Evolutionary conservation across 2,329 filamentous ascomycete genomes (phyloP).

Genomic region (Onygenales sp.): DNA sequence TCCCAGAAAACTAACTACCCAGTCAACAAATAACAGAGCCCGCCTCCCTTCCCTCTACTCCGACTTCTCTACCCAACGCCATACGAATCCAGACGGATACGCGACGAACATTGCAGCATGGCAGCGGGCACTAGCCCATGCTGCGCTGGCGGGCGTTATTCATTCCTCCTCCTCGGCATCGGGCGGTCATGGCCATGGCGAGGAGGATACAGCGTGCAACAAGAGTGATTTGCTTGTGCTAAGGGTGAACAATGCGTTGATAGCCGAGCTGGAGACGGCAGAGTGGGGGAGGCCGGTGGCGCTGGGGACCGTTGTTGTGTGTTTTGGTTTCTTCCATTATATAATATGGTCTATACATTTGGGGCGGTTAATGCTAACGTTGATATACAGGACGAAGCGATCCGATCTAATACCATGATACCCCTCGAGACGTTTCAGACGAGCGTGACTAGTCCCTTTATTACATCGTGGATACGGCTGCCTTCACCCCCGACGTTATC

Average conservation of each 20-base stretch:
- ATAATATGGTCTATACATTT: not conserved
- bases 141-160: slow-evolving; percentile 54
- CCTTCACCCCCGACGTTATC: slow-evolving; percentile 48
- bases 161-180: slow-evolving; percentile 25
- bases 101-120: slow-evolving; percentile 70
- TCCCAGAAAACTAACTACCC: not conserved
- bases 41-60: slow-evolving; percentile 81
- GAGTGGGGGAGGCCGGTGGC: slow-evolving; percentile 75
- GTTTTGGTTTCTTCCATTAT: slow-evolving; percentile 12
- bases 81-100: slow-evolving; percentile 78
- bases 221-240: slow-evolving; percentile 42
- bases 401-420: slow-evolving; percentile 60
- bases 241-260: slow-evolving; percentile 51
- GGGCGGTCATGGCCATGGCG: not conserved
- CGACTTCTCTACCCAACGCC: slow-evolving; percentile 66
- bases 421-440: slow-evolving; percentile 59
- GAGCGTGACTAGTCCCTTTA: slow-evolving; percentile 61
- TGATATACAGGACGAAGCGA: slow-evolving; percentile 51
- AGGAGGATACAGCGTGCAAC: slow-evolving; percentile 8
- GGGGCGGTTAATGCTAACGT: not conserved
- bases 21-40: slow-evolving; percentile 41
- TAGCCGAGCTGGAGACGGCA: slow-evolving; percentile 61
- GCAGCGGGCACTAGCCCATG: slow-evolving; percentile 63
- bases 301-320: slow-evolving; percentile 62
- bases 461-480: slow-evolving; percentile 51